Evolutionary conservation across 768 basidiomycete species (phyloP), one percentile per base, ranked within the genome.

Genomic region (Boletus coccyginus): DNA sequence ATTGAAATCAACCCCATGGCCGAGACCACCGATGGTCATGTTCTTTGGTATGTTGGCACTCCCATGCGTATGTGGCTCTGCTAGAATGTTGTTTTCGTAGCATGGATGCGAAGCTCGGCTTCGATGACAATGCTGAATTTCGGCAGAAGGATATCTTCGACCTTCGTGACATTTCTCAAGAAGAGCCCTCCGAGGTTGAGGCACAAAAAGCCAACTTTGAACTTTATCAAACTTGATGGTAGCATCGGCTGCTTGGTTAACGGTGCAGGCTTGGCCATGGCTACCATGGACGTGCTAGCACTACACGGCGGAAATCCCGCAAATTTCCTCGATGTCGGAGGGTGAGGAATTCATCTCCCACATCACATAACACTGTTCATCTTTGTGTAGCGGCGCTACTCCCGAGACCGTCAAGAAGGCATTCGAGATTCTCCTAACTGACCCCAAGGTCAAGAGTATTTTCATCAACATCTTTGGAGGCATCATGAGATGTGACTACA

Each of bases 41-140:
- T 99, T 50, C 86, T 98, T 48, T 98, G 96, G 94, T 93, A 64
- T 61, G 83, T 41, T 38, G n/a, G n/a, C n/a, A 4, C 53, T 59
- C 13, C 16, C 48, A 36, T 35, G 9, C 43, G 49, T 19, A 21
- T 33, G 31, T 31, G 10, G 13, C 29, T 40, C 6, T 49, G 7
- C 57, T 53, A 38, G 32, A 55, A 36, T 12, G 3, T 36, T 49
- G 24, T 46, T 35, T 55, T 45, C 58, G 13, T 62, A 96, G 95
- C 78, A 98, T 99, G 97, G 97, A 99, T 73, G 97, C 97, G 71
- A 99, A 99, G 74, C 93, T 98, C 59, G 94, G 94, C n/a, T 99
- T 99, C 66, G 97, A 99, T 66, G 97, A 99, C 72, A 98, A 99
- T 69, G 97, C 97, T 38, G 94, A 94, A 69, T 99, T 99, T 84